Evolutionary conservation across 495 filamentous ascomycete genomes (phyloP), one percentile per base, ranked within the genome.

Genomic region (Pseudomonodictys pantanalensis): DNA sequence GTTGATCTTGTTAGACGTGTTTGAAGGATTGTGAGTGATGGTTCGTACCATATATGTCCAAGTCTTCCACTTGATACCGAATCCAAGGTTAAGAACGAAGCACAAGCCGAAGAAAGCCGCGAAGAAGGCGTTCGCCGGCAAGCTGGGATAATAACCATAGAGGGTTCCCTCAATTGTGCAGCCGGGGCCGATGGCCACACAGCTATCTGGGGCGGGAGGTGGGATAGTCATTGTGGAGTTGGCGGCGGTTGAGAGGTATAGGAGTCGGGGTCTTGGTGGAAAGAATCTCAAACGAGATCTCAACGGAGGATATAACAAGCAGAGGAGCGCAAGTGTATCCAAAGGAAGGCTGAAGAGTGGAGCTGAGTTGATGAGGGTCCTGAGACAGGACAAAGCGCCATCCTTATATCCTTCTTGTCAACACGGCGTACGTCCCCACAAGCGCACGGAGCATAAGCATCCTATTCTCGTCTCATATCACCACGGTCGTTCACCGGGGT

Each of bases 31-130:
- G 15, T 4, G 20, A 18, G 3, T 41, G 38, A 18, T 5, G 38
- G 15, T 5, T n/a, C 38, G 15, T 3, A 41, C 38, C 46, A 70
- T 68, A 65, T 78, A 79, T 47, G 65, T 64, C 65, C 65, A 68
- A 45, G 67, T 68, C 38, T 53, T 53, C 59, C 56, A 61, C 12
- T 25, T 50, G 28, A 64, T 61, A 12, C 67, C 67, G 51, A 65
- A 39, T 23, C 42, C 42, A 20, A 65, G 25, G 24, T 64, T 54
- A 18, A 43, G 20, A 38, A 67, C 32, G 12, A 57, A 20, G 35
- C 49, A 60, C 15, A 64, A 26, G 23, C n/a, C 55, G 52, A 68
- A 68, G 50, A 68, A 52, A 52, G 50, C 60, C 30, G 33, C 28
- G 46, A 68, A 64, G 56, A 64, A 54, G 26, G 25, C 60, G 29